Percentiles rank a stretch among this genome's conserved stretches.
phyloP scores from a whole-genome alignment of 306 rosid species.

The Begonia peltatifolia region DNA sequence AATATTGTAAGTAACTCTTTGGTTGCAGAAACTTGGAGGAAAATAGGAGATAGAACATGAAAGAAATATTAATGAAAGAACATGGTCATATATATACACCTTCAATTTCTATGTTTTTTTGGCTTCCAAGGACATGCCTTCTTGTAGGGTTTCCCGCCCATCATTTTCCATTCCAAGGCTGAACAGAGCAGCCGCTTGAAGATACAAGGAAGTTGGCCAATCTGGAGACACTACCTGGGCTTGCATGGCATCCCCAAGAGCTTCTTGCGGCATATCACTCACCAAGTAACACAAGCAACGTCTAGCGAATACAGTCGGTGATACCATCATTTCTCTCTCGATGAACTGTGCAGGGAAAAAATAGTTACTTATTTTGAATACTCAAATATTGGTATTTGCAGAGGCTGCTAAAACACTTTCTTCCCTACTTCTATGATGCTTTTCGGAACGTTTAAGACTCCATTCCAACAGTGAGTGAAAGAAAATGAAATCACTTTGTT shows the following conservation, averaged over 20 bases:
- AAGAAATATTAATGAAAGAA: constrained; percentile 4
- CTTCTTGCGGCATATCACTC: constrained; percentile 88
- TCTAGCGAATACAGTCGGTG: constrained; percentile 81
- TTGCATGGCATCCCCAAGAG: constrained; percentile 98
- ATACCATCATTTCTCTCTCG: constrained; percentile 85
- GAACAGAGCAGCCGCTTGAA: constrained; percentile 85
- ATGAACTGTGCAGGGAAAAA: constrained; percentile 49
- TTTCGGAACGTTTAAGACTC: too few relatives aligned
- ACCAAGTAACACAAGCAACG: constrained; percentile 88
- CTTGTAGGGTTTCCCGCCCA: constrained; percentile 88
- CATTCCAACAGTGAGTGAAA: too few relatives aligned
- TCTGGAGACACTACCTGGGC: constrained; percentile 76
- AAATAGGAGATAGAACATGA: constrained; percentile 20
- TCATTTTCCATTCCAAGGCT: constrained; percentile 95
- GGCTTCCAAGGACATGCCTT: constrained; percentile 70
- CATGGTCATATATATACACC: constrained; percentile 39
- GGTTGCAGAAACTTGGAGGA: constrained; percentile 16
- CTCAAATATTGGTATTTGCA: too few relatives aligned
- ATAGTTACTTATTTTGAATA: background rate
- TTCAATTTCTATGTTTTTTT: constrained; percentile 43
- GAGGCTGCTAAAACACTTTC: too few relatives aligned
- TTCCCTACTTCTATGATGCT: too few relatives aligned
- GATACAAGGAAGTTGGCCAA: constrained; percentile 85
- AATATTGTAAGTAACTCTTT: too few relatives aligned
- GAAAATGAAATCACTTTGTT: too few relatives aligned